Percentiles rank a stretch among this genome's conserved stretches.
Conservation (phyloP, 768 basidiomycete genomes). For the Pleurotus ostreatus region DNA sequence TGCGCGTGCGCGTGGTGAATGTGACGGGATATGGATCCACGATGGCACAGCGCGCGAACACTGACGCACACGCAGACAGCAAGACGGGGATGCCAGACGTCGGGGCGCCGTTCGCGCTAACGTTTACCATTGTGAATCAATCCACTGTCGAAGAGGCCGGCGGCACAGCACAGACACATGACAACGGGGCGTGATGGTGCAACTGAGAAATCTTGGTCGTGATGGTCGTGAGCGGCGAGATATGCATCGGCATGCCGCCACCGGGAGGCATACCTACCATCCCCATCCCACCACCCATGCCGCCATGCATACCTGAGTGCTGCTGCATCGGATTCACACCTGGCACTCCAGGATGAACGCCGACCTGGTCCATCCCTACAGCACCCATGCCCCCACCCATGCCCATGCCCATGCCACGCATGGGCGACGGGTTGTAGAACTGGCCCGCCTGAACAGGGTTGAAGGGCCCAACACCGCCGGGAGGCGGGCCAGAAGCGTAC, state of each 20-base stretch:
- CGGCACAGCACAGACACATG: too few species aligned
- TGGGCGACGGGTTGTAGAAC: conserved; percentile 26
- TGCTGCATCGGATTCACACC: conserved; percentile 19
- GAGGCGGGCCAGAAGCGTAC: conserved; percentile 12
- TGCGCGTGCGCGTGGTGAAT: too few species aligned
- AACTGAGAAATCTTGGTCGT: too few species aligned
- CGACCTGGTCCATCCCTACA: conserved; percentile 17
- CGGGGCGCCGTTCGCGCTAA: too few species aligned
- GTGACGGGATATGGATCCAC: too few species aligned
- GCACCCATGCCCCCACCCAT: conserved; percentile 21
- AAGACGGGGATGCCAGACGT: too few species aligned
- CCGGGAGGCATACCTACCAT: conserved; percentile 20
- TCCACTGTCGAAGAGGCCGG: too few species aligned
- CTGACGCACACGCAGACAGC: too few species aligned
- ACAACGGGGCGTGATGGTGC: too few species aligned
- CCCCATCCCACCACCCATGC: conserved; percentile 26
- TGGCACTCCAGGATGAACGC: too few species aligned
- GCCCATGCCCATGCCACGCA: conserved; percentile 29
- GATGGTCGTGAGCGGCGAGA: conserved; percentile 11
- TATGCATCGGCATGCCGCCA: conserved; percentile 23
- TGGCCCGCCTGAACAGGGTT: conserved; percentile 25
- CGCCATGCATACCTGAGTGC: conserved; percentile 18
- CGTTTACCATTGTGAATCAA: too few species aligned
- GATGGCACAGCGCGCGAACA: too few species aligned
- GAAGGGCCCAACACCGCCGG: conserved; percentile 23